phyloP scores from a whole-genome alignment of 352 stramenopile genomes.

The Pythium rhizo-oryzae region DNA sequence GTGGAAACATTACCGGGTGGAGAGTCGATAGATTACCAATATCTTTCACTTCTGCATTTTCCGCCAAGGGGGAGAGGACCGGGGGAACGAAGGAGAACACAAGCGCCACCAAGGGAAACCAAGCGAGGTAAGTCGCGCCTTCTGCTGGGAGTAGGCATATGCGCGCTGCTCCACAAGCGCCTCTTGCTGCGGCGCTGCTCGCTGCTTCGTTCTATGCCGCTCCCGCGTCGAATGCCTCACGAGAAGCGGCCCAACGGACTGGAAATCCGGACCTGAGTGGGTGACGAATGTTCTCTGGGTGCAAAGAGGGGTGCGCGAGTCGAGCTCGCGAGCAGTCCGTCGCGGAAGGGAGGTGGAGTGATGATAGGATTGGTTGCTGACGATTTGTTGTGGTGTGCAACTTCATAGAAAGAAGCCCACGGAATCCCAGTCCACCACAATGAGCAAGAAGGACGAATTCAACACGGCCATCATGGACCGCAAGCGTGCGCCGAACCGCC shows the following conservation, averaged over 20 bases:
- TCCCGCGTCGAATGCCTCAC: background rate
- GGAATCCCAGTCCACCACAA: constrained; percentile 20
- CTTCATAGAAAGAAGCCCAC: constrained; percentile 21
- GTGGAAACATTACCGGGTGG: constrained; percentile 7
- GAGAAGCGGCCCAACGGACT: background rate
- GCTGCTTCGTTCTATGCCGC: background rate
- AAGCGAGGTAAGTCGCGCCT: constrained; percentile 11
- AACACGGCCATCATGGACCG: constrained; percentile 88
- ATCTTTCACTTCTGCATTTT: constrained; percentile 36
- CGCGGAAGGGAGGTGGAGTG: background rate
- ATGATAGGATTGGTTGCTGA: background rate
- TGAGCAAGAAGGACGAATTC: constrained; percentile 77
- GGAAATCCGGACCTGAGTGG: background rate
- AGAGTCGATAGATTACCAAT: constrained; percentile 24
- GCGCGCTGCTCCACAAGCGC: background rate
- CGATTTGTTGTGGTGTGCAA: background rate
- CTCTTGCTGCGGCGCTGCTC: background rate
- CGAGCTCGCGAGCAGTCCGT: background rate
- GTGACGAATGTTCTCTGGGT: background rate
- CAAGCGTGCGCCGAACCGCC: constrained; percentile 97
- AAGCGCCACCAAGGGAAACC: constrained; percentile 22
- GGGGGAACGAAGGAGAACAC: constrained; percentile 17
- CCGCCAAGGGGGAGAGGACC: constrained; percentile 23
- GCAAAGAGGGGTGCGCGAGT: background rate
- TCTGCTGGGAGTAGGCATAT: background rate